These are phyloP conservation scores for Amauroascus verrucosus DNA, from an alignment of 2,329 filamentous ascomycete genomes.

Conservation along the genomic window DNA sequence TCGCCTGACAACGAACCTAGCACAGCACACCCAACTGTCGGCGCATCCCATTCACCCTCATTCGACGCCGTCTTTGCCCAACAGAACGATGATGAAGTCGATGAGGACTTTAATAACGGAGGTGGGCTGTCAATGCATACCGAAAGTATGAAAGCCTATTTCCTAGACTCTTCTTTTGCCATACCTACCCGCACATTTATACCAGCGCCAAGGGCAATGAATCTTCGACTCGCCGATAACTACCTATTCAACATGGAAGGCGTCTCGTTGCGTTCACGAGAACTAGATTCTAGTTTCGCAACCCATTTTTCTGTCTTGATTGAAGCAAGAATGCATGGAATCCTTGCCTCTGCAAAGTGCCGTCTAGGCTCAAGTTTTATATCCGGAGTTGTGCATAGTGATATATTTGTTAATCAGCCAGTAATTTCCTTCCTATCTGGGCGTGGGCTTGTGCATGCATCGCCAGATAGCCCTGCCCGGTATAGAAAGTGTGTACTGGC, in stretches of 20 bases:
- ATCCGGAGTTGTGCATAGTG: neutral
- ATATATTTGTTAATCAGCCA: conserved; percentile 4
- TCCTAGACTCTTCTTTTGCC: conserved; percentile 10
- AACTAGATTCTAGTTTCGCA: conserved; percentile 13
- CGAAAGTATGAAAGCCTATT: conserved; percentile 17
- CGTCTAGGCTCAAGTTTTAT: neutral
- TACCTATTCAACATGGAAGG: neutral
- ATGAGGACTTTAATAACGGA: conserved; percentile 6
- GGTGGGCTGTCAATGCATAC: conserved; percentile 13
- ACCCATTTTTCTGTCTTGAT: neutral
- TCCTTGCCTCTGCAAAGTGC: conserved; percentile 5
- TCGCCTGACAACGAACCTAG: neutral
- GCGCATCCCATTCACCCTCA: neutral
- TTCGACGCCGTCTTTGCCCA: neutral
- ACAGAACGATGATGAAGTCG: conserved; percentile 6
- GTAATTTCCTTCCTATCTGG: conserved; percentile 7
- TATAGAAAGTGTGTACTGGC: neutral
- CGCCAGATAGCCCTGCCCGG: neutral
- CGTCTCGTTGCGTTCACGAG: neutral
- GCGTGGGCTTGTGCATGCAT: neutral
- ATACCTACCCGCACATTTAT: neutral
- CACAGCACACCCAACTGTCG: neutral
- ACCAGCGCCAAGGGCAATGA: neutral
- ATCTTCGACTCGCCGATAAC: neutral
- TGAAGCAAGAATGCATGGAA: conserved; percentile 3